Evolutionary conservation across 352 stramenopile genomes (phyloP).

Genomic region (Pythium phragmiticola): DNA sequence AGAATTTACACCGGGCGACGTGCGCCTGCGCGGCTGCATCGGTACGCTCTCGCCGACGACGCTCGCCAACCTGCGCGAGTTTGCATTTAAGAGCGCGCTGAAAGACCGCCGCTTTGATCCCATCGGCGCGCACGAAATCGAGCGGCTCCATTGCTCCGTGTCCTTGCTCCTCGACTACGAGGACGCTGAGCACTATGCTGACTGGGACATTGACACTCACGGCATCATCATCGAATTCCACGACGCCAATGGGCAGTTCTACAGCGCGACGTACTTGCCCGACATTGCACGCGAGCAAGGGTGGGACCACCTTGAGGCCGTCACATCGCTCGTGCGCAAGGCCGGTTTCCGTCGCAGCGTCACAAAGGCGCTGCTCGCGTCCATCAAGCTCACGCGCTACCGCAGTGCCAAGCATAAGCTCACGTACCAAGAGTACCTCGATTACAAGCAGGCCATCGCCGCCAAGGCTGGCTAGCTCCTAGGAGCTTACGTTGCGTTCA

Average conservation of each 20-base stretch:
- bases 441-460: slow-evolving; percentile 41
- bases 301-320: slow-evolving; percentile 67
- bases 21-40: slow-evolving; percentile 71
- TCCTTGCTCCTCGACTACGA: slow-evolving; percentile 84
- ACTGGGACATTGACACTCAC: slow-evolving; percentile 81
- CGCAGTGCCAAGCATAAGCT: slow-evolving; percentile 83
- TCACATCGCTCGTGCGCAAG: slow-evolving; percentile 81
- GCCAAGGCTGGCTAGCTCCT: slow-evolving; percentile 5
- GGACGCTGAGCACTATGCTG: slow-evolving; percentile 67
- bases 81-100: slow-evolving; percentile 82
- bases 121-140: slow-evolving; percentile 64
- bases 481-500: not conserved
- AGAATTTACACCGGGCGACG: slow-evolving; percentile 41
- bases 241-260: slow-evolving; percentile 45
- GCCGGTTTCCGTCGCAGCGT: slow-evolving; percentile 65
- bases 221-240: slow-evolving; percentile 83
- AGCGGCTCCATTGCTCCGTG: slow-evolving; percentile 70
- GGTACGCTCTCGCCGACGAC: slow-evolving; percentile 67
- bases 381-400: slow-evolving; percentile 77
- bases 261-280: slow-evolving; percentile 77
- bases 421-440: slow-evolving; percentile 76
- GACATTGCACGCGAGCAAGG: slow-evolving; percentile 74
- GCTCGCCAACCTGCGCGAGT: slow-evolving; percentile 70
- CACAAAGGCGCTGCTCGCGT: slow-evolving; percentile 50
- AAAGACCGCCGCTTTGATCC: slow-evolving; percentile 76